Evolutionary conservation across 169 alveolate genomes (phyloP).

Genomic region (Toxoplasma gondii): DNA sequence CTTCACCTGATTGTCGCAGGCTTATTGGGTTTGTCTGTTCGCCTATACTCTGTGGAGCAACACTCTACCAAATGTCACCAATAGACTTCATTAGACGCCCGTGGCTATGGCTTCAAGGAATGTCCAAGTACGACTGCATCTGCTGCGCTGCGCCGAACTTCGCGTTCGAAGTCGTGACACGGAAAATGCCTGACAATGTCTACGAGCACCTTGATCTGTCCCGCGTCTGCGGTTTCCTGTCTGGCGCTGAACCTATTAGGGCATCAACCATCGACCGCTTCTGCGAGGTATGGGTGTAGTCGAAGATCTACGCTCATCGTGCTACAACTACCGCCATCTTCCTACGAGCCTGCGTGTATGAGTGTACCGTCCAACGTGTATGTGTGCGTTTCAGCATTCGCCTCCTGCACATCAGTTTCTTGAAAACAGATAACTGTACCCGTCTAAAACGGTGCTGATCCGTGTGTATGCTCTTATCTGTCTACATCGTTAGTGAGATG

Average conservation of each 20-base stretch:
- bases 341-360: no score
- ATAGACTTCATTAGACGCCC: conserved; percentile 79
- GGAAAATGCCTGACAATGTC: conserved; percentile 74
- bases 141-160: conserved; percentile 81
- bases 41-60: conserved; percentile 76
- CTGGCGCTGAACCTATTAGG: conserved; percentile 81
- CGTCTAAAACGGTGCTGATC: no score
- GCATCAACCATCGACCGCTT: conserved; percentile 73
- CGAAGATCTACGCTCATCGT: no score
- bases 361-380: no score
- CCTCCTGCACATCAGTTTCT: no score
- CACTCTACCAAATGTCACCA: conserved; percentile 79
- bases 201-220: conserved; percentile 70
- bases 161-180: conserved; percentile 77
- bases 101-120: conserved; percentile 76
- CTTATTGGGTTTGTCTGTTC: conserved; percentile 78
- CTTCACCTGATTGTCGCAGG: conserved; percentile 40
- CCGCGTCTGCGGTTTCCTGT: conserved; percentile 72
- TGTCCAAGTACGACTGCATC: conserved; percentile 75
- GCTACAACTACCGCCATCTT: no score
- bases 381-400: no score
- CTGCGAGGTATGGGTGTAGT: conserved; percentile 51
- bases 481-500: no score
- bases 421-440: no score
- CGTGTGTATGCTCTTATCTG: no score